Conservation (phyloP, 805 yeast species). For the Hermanozyma aechmeae region DNA sequence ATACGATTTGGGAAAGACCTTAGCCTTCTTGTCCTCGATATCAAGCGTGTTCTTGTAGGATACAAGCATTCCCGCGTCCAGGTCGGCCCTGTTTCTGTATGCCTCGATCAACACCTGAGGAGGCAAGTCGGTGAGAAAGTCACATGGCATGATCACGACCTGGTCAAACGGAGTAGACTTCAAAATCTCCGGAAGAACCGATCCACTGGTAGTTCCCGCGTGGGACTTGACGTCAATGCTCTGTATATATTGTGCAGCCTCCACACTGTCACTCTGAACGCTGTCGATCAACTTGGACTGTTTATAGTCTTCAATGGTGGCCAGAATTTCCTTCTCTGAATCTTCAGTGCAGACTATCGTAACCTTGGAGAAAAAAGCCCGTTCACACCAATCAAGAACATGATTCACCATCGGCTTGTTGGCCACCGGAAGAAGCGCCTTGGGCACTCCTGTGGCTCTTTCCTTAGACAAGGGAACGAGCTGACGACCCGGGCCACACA, state of each 20-base stretch:
- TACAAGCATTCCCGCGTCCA: constrained; percentile 67
- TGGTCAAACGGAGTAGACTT: constrained; percentile 16
- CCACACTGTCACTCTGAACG: background rate
- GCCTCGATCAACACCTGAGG: constrained; percentile 83
- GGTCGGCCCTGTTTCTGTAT: constrained; percentile 60
- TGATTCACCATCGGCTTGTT: constrained; percentile 82
- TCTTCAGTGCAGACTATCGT: constrained; percentile 51
- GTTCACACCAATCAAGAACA: constrained; percentile 88
- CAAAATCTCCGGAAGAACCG: background rate
- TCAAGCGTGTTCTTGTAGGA: constrained; percentile 69
- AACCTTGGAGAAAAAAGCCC: constrained; percentile 66
- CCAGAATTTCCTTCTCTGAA: constrained; percentile 36
- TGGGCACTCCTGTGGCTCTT: constrained; percentile 58
- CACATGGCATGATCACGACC: constrained; percentile 87
- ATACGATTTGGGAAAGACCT: constrained; percentile 52
- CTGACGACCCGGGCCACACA: constrained; percentile 77
- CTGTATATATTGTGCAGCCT: no score
- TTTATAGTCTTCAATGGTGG: constrained; percentile 38
- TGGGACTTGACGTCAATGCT: background rate
- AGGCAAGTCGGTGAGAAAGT: constrained; percentile 84
- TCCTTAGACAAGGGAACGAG: constrained; percentile 64
- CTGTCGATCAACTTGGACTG: background rate
- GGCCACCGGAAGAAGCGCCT: constrained; percentile 84
- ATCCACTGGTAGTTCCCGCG: background rate
- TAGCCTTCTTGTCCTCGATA: constrained; percentile 61